Evolutionary conservation across 305 asterid species (phyloP), one percentile per base, ranked within the genome.

Genomic region (Solanum hybrid): DNA sequence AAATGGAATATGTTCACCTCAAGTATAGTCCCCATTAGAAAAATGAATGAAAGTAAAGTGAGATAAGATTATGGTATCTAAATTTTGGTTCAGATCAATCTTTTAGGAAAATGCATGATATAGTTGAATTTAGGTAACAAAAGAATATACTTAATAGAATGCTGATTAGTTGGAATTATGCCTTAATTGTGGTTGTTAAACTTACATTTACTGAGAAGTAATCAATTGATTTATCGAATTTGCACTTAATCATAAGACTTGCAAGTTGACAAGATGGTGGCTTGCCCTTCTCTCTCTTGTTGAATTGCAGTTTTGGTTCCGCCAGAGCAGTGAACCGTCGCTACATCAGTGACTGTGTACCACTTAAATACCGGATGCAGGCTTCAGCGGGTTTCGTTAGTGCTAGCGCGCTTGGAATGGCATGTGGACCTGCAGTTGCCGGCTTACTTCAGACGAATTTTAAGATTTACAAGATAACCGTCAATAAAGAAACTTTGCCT

Each of bases 401-500:
- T 93, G 99, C 99, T 35, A 96, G 99, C 92, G 99, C 99, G 32
- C 96, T 96, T 90, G 99, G 99, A 92, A 98, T 96, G 99, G 99
- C 99, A 34, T 95, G 98, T 93, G 99, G 99, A 22, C 99, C 99
- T 37, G 99, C 99, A 90, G 93, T 98, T 75, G 99, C 99, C 22
- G 98, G 98, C 45, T 88, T 98, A 86, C 98, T 98, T 77, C 99
- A 98, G 91, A 94, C 92, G 10, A 89, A 97, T 11, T 96, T 97
- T 92, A 98, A 93, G 92, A 78, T 96, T 79, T 93, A 90, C 93
- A 91, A 92, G 88, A 34, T 98, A 91, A 96, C 99, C 7, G 94
- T 98, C 90, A 98, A 97, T 91, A 95, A 95, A 92, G 91, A 92
- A 84, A 98, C 99, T 40, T 91, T 98, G 88, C 99, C 99, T 37